These are phyloP conservation scores for Colletotrichum euphorbiae DNA, from an alignment of 2,329 filamentous ascomycete genomes.

Conservation along the genomic window DNA sequence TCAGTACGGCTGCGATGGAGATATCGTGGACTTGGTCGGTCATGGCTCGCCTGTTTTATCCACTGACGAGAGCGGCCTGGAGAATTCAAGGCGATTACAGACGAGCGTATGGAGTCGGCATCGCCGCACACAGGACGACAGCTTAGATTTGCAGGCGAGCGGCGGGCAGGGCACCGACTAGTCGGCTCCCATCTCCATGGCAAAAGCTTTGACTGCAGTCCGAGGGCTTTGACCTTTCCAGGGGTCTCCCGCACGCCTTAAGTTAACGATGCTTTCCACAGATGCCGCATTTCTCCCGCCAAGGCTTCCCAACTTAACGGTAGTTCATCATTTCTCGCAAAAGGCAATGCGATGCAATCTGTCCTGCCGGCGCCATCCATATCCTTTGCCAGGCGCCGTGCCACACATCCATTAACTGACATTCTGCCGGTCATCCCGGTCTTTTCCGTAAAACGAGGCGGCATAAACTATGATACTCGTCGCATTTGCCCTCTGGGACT, in stretches of 20 bases:
- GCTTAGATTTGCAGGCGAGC: slow-evolving; percentile 2
- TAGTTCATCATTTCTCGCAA: slow-evolving; percentile 33
- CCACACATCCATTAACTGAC: background rate
- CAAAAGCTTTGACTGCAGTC: slow-evolving; percentile 38
- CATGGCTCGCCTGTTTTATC: slow-evolving; percentile 9
- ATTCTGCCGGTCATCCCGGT: slow-evolving; percentile 14
- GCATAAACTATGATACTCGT: slow-evolving; percentile 27
- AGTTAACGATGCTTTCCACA: slow-evolving; percentile 31
- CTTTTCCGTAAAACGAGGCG: slow-evolving; percentile 35
- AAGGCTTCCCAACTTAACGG: slow-evolving; percentile 25
- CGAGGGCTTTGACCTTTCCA: slow-evolving; percentile 28
- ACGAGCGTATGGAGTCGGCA: slow-evolving; percentile 11
- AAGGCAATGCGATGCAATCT: slow-evolving; percentile 23
- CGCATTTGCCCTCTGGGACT: background rate
- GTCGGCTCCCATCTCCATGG: slow-evolving; percentile 36
- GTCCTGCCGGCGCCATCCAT: background rate
- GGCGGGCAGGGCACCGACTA: slow-evolving; percentile 21
- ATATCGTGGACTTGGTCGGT: slow-evolving; percentile 2
- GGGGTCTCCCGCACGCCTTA: slow-evolving; percentile 32
- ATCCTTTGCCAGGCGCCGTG: background rate
- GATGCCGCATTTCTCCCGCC: slow-evolving; percentile 20
- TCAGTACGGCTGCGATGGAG: background rate
- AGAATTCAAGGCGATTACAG: slow-evolving; percentile 9
- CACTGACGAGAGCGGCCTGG: slow-evolving; percentile 3
- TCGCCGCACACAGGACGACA: slow-evolving; percentile 33